These are phyloP conservation scores for Gentiana macrophylla DNA, from an alignment of 257 asterid genomes.

Conservation along the genomic window DNA sequence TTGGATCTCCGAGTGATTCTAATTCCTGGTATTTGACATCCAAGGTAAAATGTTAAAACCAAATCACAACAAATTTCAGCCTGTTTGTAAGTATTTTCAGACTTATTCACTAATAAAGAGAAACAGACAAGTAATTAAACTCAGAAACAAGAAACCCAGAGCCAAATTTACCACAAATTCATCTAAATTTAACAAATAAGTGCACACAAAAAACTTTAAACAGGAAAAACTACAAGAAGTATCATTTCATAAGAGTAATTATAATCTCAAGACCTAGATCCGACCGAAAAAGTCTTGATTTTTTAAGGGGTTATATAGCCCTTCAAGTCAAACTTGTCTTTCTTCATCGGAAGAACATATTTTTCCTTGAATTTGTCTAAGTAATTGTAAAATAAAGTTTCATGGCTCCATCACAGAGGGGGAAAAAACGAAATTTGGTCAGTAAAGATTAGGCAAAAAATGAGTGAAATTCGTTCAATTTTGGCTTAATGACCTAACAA, in stretches of 20 bases:
- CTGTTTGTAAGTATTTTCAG: neutral
- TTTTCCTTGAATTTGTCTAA: neutral
- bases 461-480: no score
- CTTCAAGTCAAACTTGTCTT: neutral
- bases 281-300: neutral
- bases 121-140: neutral
- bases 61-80: neutral
- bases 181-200: neutral
- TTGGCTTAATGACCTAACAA: neutral
- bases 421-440: neutral
- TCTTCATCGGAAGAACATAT: neutral
- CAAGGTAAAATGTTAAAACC: neutral
- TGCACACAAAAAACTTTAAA: neutral
- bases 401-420: neutral
- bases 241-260: neutral
- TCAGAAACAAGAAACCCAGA: neutral
- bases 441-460: no score
- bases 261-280: neutral
- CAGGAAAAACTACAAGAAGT: no score
- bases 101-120: neutral
- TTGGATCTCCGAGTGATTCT: conserved; percentile 75
- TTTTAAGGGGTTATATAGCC: neutral
- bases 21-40: conserved; percentile 45
- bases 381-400: neutral
- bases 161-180: neutral